phyloP scores from a whole-genome alignment of 2,329 filamentous ascomycete species.

The Cladosporium sp. region DNA sequence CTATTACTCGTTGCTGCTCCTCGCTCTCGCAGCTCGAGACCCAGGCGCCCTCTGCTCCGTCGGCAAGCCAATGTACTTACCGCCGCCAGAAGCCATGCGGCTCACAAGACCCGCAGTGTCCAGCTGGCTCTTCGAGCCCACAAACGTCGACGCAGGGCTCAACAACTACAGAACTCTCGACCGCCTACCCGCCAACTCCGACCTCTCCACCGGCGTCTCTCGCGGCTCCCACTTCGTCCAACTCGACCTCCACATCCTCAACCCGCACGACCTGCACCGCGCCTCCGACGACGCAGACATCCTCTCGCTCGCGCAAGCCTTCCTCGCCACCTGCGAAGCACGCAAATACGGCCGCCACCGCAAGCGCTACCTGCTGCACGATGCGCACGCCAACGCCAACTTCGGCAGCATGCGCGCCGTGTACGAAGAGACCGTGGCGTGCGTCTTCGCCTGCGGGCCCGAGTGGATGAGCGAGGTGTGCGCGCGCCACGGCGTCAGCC shows the following conservation, averaged over 20 bases:
- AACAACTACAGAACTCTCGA: conserved; percentile 32
- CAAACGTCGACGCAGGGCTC: conserved; percentile 30
- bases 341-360: conserved; percentile 29
- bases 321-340: conserved; percentile 33
- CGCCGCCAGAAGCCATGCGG: conserved; percentile 3
- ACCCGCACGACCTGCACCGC: conserved; percentile 26
- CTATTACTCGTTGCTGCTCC: conserved; percentile 37
- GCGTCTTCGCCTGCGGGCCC: conserved; percentile 37
- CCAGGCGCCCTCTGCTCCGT: conserved; percentile 38
- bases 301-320: conserved; percentile 29
- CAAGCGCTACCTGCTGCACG: conserved; percentile 29
- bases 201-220: conserved; percentile 23
- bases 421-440: conserved; percentile 40
- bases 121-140: conserved; percentile 30
- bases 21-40: conserved; percentile 39
- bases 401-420: conserved; percentile 38
- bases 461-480: conserved; percentile 37
- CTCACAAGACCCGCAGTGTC: conserved; percentile 9
- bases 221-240: conserved; percentile 37
- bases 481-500: conserved; percentile 28
- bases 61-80: conserved; percentile 28
- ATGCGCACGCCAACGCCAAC: conserved; percentile 29
- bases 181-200: conserved; percentile 20
- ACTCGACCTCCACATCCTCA: conserved; percentile 39
- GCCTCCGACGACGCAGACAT: conserved; percentile 25